These are phyloP conservation scores for peach (Prunus persica) DNA, from an alignment of 306 rosid genomes.

Conservation along the genomic window Prunus_persica_NCBIv2 NC_034013.1:2962001-2962500, in stretches of 20 bases:
- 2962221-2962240: neutral
- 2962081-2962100: conserved; percentile 92
- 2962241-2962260: conserved; percentile 12
- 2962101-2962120: conserved; percentile 78
- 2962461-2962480: conserved; percentile 88
- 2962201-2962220: conserved; percentile 9
- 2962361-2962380: conserved; percentile 86
- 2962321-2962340: conserved; percentile 78
- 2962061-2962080: conserved; percentile 94
- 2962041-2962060: conserved; percentile 89
- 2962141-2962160: conserved; percentile 87
- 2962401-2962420: conserved; percentile 99
- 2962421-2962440: conserved; percentile 94
- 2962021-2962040: conserved; percentile 41
- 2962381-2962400: conserved; percentile 75
- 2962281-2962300: conserved; percentile 98
- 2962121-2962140: conserved; percentile 80
- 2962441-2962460: conserved; percentile 97
- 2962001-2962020: neutral
- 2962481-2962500: conserved; percentile 80
- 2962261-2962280: conserved; percentile 78
- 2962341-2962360: conserved; percentile 83
- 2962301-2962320: conserved; percentile 98
- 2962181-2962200: conserved; percentile 33
- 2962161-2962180: conserved; percentile 97